Base-by-base conservation (phyloP, 306 rosid species). In the Potentilla sterilis region DNA sequence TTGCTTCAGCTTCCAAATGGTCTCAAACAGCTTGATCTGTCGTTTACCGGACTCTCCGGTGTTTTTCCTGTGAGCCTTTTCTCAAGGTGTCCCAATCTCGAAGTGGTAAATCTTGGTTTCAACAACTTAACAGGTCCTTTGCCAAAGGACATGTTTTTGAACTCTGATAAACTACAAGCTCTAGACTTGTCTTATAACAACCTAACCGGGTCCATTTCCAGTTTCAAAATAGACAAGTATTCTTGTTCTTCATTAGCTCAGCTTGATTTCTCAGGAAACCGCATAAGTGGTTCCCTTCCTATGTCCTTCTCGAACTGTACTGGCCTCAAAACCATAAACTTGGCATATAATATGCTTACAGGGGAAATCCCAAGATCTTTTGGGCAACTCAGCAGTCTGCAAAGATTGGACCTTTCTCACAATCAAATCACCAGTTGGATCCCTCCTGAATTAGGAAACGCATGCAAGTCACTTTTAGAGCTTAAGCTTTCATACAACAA, bases 341-440 rank as follows among this genome's bases (percentile, higher is more conserved):
- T 94, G 14, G 85, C 87, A 3, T 19, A 37, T 62, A 94, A 94
- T 83, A 69, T 75, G 67, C 75, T 94, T 13, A 77, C 88, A 8
- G 96, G 96, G 73, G 92, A 82, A 75, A 87, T 94, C 77, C 98
- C 98, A 34, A 85, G 79, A 73, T 70, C 86, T 70, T 83, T 94
- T 19, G 98, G 98, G 40, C 84, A 85, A 67, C 79, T 94, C 21
- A 84, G 43, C 43, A 89, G 88, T 35, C 49, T 94, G 7, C 91
- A 91, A 71, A 82, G 74, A 70, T 46, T 94, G 77, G 98, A 94
- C 83, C 93, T 94, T 74, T 90, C 98, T 44, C 86, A 76, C 24
- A 94, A 94, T 78, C 96, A 87, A 77, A 81, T 94, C 47, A 88
- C 80, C 48, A 94, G 97, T 21, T 94, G 98, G 98, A 88, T 94